These are phyloP conservation scores for Ogataea minuta DNA, from an alignment of 805 yeast genomes.

Conservation along the genomic window DNA sequence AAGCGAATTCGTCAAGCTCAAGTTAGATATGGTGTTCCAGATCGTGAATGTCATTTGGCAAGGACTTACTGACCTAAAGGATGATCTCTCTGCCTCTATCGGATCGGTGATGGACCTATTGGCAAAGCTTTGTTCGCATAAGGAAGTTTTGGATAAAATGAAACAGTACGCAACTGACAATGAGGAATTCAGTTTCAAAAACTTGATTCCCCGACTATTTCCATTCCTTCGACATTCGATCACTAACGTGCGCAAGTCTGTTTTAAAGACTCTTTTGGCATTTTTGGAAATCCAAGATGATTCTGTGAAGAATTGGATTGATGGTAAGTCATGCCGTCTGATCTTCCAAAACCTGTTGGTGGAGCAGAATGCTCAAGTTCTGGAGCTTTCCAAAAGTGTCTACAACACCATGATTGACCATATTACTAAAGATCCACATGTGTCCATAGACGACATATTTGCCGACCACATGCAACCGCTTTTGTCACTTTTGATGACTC, in stretches of 20 bases:
- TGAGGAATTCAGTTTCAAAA: slow-evolving; percentile 59
- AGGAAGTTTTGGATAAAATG: slow-evolving; percentile 71
- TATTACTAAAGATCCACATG: slow-evolving; percentile 32
- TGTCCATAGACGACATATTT: slow-evolving; percentile 53
- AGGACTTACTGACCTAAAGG: slow-evolving; percentile 77
- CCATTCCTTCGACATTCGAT: slow-evolving; percentile 95
- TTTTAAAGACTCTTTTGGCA: slow-evolving; percentile 73
- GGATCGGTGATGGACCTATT: slow-evolving; percentile 95
- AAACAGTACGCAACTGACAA: slow-evolving; percentile 55
- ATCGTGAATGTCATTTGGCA: slow-evolving; percentile 81
- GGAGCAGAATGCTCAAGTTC: slow-evolving; percentile 80
- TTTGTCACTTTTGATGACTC: slow-evolving; percentile 76
- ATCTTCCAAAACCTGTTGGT: slow-evolving; percentile 83
- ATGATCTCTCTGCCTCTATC: slow-evolving; percentile 90
- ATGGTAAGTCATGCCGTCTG: slow-evolving; percentile 68
- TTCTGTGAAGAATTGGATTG: slow-evolving; percentile 64
- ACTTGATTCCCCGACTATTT: slow-evolving; percentile 82
- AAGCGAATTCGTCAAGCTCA: slow-evolving; percentile 71
- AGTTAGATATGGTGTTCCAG: slow-evolving; percentile 47
- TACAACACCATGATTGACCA: slow-evolving; percentile 56
- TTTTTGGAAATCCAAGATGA: slow-evolving; percentile 57
- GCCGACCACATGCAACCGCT: slow-evolving; percentile 57
- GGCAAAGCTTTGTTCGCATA: slow-evolving; percentile 81
- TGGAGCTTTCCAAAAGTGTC: slow-evolving; percentile 59
- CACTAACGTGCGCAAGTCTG: slow-evolving; percentile 85